phyloP scores from a whole-genome alignment of 148 eudicot species.

The Chenopodium suecicum region DNA sequence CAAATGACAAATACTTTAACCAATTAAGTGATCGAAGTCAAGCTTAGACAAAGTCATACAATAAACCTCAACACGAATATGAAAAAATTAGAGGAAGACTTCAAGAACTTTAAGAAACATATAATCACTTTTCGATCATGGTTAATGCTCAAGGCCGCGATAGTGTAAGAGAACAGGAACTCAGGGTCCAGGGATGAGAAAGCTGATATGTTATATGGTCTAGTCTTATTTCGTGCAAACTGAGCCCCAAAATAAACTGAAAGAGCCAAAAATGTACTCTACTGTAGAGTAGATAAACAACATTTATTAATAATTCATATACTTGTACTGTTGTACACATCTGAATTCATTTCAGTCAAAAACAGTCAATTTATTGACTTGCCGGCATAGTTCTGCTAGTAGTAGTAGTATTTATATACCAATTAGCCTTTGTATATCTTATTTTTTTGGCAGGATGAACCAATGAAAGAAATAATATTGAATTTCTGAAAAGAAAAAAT shows the following conservation, averaged over 20 bases:
- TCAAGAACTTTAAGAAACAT: background rate
- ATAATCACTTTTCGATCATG: background rate
- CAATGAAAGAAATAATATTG: background rate
- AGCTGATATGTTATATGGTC: constrained; percentile 10
- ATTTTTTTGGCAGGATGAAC: background rate
- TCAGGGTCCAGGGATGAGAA: constrained; percentile 7
- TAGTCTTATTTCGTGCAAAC: constrained; percentile 19
- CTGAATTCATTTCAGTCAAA: constrained; percentile 10
- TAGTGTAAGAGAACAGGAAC: constrained; percentile 11
- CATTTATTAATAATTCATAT: constrained; percentile 14
- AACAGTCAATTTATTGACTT: constrained; percentile 29
- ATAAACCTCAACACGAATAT: background rate
- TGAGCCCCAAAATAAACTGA: constrained; percentile 23
- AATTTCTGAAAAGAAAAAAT: background rate
- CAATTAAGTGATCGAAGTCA: background rate
- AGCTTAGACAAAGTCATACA: too few species aligned
- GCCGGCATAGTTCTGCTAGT: constrained; percentile 13
- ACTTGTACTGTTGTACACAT: background rate
- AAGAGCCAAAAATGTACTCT: constrained; percentile 28
- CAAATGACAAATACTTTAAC: background rate
- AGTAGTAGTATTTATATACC: constrained; percentile 10
- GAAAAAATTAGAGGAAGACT: background rate
- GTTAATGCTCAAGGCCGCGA: constrained; percentile 20
- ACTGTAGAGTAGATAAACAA: background rate
- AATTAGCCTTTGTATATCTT: background rate